Conservation (phyloP, 345 rosid genomes). For the Eucalyptus victrix region DNA sequence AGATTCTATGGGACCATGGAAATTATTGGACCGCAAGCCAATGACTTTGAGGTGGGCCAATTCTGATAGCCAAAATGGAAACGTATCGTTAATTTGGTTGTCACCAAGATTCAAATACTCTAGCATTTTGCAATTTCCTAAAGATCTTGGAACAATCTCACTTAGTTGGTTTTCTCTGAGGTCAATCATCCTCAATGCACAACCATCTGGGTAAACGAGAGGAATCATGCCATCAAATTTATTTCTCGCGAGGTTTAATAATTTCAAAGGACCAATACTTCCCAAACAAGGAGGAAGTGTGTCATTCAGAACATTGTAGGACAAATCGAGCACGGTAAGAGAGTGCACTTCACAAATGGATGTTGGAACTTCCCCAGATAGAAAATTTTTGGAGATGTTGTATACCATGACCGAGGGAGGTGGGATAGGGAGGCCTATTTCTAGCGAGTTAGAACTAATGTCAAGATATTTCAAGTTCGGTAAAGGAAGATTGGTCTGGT, state of each 20-base stretch:
- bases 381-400: too few species aligned
- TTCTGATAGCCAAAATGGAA: neutral
- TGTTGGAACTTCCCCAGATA: too few species aligned
- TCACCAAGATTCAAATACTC: neutral
- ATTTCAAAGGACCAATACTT: too few species aligned
- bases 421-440: too few species aligned
- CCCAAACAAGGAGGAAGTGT: too few species aligned
- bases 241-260: neutral
- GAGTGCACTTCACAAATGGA: too few species aligned
- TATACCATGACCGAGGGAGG: too few species aligned
- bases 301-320: too few species aligned
- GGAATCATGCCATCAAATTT: neutral
- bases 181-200: neutral
- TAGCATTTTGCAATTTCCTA: neutral
- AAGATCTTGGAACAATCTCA: neutral
- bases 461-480: too few species aligned
- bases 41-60: neutral
- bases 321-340: too few species aligned
- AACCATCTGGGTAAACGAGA: rapidly evolving
- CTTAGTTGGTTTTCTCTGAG: neutral
- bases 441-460: too few species aligned
- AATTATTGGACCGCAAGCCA: neutral
- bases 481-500: too few species aligned
- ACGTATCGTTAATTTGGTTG: neutral
- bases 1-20: neutral